Percentiles rank a stretch among this genome's conserved stretches.
Evolutionary conservation across 176 grass and related monocot species (phyloP).

Genomic region (Cenchrus fungigraminus): DNA sequence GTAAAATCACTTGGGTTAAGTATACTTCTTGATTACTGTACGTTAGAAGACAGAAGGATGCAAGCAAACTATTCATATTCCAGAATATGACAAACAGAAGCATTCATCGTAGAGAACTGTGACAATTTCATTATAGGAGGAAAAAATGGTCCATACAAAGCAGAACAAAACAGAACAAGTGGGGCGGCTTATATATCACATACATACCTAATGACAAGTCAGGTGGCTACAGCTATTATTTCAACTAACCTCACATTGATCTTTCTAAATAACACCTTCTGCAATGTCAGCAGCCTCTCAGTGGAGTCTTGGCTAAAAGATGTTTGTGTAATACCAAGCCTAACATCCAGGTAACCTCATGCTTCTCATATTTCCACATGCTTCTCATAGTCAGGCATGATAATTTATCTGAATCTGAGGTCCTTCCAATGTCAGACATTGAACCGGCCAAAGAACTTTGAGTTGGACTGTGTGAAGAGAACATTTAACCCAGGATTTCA

Average conservation of each 20-base stretch:
- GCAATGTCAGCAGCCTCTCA: background rate
- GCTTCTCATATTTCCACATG: background rate
- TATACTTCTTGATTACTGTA: background rate
- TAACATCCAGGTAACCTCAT: background rate
- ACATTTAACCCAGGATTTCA: background rate
- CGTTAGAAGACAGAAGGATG: background rate
- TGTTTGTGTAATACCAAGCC: background rate
- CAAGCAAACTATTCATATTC: background rate
- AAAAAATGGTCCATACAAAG: background rate
- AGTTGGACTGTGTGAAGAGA: background rate
- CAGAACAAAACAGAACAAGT: background rate
- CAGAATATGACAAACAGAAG: background rate
- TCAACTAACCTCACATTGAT: background rate
- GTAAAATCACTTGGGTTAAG: background rate
- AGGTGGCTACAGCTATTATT: background rate
- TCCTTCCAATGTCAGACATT: background rate
- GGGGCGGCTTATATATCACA: background rate
- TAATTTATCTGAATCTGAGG: background rate
- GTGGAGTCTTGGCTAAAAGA: slow-evolving; percentile 8
- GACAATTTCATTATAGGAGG: background rate
- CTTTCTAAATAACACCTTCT: background rate
- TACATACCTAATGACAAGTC: slow-evolving; percentile 33
- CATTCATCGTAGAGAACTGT: background rate
- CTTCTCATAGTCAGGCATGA: slow-evolving; percentile 1
- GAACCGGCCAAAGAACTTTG: background rate